Conservation (phyloP, 2,329 filamentous ascomycete genomes). For the Thielaviopsis musarum region DNA sequence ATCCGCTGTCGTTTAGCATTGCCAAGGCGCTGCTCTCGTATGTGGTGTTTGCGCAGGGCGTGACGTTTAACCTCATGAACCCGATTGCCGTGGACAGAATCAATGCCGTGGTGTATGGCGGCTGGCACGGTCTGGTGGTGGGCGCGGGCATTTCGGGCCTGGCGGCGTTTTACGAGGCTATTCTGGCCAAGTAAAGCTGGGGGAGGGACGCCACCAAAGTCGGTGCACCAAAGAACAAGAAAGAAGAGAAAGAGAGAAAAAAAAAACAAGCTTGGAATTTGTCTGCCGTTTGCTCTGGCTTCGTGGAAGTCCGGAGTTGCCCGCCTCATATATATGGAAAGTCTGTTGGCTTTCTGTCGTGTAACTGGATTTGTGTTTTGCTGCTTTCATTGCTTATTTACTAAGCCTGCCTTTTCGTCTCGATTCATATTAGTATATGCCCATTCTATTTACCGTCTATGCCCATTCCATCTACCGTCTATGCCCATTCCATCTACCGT, state of each 20-base stretch:
- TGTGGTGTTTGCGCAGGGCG: constrained; percentile 57
- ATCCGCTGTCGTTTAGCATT: constrained; percentile 82
- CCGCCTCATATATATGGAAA: neutral
- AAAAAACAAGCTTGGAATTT: too few relatives aligned
- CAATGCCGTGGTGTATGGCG: constrained; percentile 50
- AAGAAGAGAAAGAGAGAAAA: too few relatives aligned
- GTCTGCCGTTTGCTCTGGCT: neutral
- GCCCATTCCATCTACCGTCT: too few relatives aligned
- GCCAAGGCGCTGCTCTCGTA: constrained; percentile 70
- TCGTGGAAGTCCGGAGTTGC: neutral
- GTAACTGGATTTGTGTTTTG: neutral
- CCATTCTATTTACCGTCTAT: neutral
- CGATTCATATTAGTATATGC: neutral
- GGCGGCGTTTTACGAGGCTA: constrained; percentile 60
- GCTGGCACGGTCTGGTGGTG: constrained; percentile 52
- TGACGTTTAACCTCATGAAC: constrained; percentile 42
- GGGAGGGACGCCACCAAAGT: too few relatives aligned
- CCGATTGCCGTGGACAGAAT: constrained; percentile 44
- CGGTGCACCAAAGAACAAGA: too few relatives aligned
- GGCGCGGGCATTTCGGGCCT: constrained; percentile 52
- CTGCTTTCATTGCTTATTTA: neutral
- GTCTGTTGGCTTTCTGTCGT: neutral
- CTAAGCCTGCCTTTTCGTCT: neutral
- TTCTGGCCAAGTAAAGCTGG: constrained; percentile 43
- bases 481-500: too few relatives aligned